These are phyloP conservation scores for Syzygium aqueum DNA, from an alignment of 345 rosid genomes.

Conservation along the genomic window DNA sequence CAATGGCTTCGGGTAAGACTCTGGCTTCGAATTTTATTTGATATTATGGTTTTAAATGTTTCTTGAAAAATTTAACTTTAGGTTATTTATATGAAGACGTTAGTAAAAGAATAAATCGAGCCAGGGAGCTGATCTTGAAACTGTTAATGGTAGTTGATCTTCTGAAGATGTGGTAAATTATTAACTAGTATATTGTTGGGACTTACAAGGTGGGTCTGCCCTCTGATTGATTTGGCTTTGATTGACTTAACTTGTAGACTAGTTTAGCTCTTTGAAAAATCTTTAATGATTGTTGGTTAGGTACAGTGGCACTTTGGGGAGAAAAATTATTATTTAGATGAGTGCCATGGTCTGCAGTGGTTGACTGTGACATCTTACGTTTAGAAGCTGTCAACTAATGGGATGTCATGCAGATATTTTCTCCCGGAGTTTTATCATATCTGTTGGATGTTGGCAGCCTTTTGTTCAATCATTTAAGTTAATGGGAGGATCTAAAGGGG, in stretches of 20 bases:
- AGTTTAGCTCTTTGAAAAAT: neutral
- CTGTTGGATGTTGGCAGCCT: neutral
- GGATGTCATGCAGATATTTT: neutral
- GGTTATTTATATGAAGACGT: neutral
- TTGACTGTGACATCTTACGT: neutral
- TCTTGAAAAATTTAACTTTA: slow-evolving; percentile 19
- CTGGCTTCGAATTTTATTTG: neutral
- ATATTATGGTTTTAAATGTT: neutral
- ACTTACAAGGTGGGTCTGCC: neutral
- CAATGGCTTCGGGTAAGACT: slow-evolving; percentile 87
- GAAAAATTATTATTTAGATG: neutral
- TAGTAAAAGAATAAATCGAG: neutral
- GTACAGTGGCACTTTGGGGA: neutral
- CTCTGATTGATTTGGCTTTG: neutral
- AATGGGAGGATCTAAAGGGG: neutral
- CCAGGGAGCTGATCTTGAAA: neutral
- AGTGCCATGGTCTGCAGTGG: neutral
- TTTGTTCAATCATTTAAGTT: neutral
- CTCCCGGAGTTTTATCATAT: neutral
- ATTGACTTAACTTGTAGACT: neutral
- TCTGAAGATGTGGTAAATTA: neutral
- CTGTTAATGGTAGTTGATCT: neutral
- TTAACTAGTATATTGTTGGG: neutral
- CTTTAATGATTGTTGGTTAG: neutral
- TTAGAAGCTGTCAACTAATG: neutral